These are phyloP conservation scores for Cnidoscolus chayamansa DNA, from an alignment of 441 rosid species.

Conservation along the genomic window DNA sequence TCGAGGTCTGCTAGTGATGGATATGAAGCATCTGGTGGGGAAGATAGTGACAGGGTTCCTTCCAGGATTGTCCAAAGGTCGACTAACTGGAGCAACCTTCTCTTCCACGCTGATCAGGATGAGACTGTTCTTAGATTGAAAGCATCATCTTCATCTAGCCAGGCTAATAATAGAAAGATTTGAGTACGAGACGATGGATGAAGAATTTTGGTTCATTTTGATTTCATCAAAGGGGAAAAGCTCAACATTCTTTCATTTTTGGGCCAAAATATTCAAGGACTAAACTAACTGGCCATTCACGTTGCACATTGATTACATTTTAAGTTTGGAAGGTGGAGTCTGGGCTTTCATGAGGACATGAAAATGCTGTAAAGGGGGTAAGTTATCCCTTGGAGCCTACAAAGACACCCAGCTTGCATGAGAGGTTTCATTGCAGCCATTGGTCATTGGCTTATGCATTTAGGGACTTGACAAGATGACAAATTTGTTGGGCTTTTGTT, in stretches of 20 bases:
- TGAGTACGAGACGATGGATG: conserved; percentile 25
- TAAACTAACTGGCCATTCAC: conserved; percentile 18
- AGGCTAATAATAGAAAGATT: conserved; percentile 38
- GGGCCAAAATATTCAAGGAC: conserved; percentile 23
- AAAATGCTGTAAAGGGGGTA: conserved; percentile 25
- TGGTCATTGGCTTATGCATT: conserved; percentile 15
- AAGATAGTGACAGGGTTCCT: conserved; percentile 94
- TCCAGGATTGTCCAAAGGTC: conserved; percentile 66
- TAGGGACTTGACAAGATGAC: conserved; percentile 20
- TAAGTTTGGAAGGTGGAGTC: conserved; percentile 17
- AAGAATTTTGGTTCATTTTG: conserved; percentile 22
- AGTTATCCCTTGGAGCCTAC: no score
- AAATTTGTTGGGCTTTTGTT: background rate
- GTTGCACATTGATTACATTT: conserved; percentile 20
- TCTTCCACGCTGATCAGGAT: conserved; percentile 48
- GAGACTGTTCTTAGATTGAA: conserved; percentile 46
- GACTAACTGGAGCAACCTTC: conserved; percentile 53
- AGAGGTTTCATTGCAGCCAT: conserved; percentile 11
- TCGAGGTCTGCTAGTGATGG: conserved; percentile 96
- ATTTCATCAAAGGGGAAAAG: conserved; percentile 11
- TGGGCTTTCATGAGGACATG: conserved; percentile 19
- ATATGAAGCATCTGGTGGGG: conserved; percentile 99
- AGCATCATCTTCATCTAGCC: conserved; percentile 50
- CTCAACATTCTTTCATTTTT: conserved; percentile 49
- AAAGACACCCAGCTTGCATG: no score